A percentile compares a stretch with the other conserved stretches of the same genome.
These are phyloP conservation scores for Esteya vermicola DNA, from an alignment of 2,329 filamentous ascomycete species.

Conservation along the genomic window DNA sequence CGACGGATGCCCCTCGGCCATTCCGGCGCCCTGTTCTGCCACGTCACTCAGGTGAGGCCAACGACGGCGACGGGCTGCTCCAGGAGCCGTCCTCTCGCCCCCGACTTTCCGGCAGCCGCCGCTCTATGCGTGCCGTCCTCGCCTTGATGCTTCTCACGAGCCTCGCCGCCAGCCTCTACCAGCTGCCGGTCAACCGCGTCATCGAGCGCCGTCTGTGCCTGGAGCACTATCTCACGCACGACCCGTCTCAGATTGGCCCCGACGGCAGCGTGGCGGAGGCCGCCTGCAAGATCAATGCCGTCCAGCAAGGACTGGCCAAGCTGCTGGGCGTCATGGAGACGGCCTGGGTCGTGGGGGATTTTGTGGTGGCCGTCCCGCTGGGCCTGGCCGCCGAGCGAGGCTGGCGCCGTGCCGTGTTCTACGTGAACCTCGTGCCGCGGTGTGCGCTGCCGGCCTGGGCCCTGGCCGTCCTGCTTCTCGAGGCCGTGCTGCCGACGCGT, in stretches of 20 bases:
- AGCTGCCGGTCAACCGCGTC: constrained; percentile 30
- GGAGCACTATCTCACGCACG: constrained; percentile 29
- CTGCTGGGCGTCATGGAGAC: constrained; percentile 36
- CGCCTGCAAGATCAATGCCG: constrained; percentile 36
- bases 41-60: too few relatives aligned
- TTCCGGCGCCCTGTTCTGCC: too few relatives aligned
- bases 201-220: constrained; percentile 33
- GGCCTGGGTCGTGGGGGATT: constrained; percentile 34
- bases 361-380: constrained; percentile 33
- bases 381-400: constrained; percentile 29
- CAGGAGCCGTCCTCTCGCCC: too few relatives aligned
- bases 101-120: too few relatives aligned
- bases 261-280: constrained; percentile 31
- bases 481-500: constrained; percentile 20
- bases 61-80: too few relatives aligned
- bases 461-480: constrained; percentile 23
- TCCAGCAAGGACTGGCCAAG: constrained; percentile 36
- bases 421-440: constrained; percentile 28
- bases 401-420: constrained; percentile 24
- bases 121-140: constrained; percentile 21
- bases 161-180: constrained; percentile 31
- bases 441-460: constrained; percentile 25
- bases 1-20: too few relatives aligned
- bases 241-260: constrained; percentile 19
- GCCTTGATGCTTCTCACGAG: constrained; percentile 29